Conservation (phyloP, 1,139 yeast species). For the Sugiyamaella neomexicana region DNA sequence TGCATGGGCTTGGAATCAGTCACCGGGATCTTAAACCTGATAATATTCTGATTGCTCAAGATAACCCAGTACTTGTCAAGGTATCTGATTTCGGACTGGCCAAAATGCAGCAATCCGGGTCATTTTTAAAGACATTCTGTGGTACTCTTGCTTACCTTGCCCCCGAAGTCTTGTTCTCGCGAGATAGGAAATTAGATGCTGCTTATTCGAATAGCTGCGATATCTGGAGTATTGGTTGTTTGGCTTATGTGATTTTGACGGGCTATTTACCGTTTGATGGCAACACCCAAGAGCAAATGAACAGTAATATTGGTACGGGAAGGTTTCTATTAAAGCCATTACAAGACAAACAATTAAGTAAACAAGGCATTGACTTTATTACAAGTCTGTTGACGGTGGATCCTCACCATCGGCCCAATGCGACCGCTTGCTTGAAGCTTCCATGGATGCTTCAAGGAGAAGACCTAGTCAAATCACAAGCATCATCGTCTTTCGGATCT, state of each 20-base stretch:
- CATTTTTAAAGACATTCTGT: slow-evolving; percentile 84
- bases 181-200: slow-evolving; percentile 36
- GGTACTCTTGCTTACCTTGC: slow-evolving; percentile 92
- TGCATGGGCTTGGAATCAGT: slow-evolving; percentile 84
- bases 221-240: slow-evolving; percentile 94
- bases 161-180: slow-evolving; percentile 86
- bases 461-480: slow-evolving; percentile 26
- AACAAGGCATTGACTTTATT: slow-evolving; percentile 68
- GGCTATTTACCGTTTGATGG: slow-evolving; percentile 95
- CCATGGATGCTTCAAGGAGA: slow-evolving; percentile 55
- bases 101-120: slow-evolving; percentile 71
- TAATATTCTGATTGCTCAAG: slow-evolving; percentile 84
- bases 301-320: slow-evolving; percentile 72
- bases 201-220: slow-evolving; percentile 84
- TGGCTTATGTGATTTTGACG: slow-evolving; percentile 84
- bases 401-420: slow-evolving; percentile 68
- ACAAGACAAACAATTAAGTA: slow-evolving; percentile 60
- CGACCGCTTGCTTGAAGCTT: slow-evolving; percentile 68
- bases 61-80: slow-evolving; percentile 85
- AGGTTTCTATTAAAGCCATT: slow-evolving; percentile 80
- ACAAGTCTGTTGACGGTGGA: slow-evolving; percentile 69
- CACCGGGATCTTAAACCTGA: slow-evolving; percentile 90
- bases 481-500: background rate
- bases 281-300: slow-evolving; percentile 80
- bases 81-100: slow-evolving; percentile 94